Percentiles rank a stretch among this genome's conserved stretches.
These are phyloP conservation scores for Prototheca cutis DNA, from an alignment of 163 green algal genomes.

Conservation along the genomic window DNA sequence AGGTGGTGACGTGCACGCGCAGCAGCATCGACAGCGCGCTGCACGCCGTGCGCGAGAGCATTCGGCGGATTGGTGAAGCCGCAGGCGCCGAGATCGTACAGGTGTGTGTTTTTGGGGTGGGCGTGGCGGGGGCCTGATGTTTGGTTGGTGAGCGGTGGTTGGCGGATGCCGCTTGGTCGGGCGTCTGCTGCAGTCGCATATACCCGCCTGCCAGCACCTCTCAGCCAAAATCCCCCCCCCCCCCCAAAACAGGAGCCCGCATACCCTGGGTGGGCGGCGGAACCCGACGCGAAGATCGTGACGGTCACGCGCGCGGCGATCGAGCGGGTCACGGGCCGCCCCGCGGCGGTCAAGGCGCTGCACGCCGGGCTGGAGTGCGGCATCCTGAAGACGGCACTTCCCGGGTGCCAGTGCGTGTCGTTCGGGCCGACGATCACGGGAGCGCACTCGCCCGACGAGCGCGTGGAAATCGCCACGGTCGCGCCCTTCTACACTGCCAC, in stretches of 20 bases:
- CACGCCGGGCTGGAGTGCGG: constrained; percentile 69
- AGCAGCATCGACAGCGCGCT: constrained; percentile 42
- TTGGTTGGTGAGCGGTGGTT: neutral
- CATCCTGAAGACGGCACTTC: constrained; percentile 54
- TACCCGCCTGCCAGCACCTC: neutral
- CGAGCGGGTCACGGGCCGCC: constrained; percentile 5
- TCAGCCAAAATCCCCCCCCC: neutral
- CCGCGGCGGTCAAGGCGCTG: constrained; percentile 22
- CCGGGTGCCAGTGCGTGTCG: constrained; percentile 43
- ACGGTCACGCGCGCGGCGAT: constrained; percentile 27
- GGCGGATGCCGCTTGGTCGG: neutral
- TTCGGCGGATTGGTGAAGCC: constrained; percentile 23
- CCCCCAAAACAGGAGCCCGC: constrained; percentile 28
- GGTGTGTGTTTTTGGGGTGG: too few species aligned
- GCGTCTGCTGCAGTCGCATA: neutral
- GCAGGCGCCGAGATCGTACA: constrained; percentile 26
- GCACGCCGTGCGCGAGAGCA: constrained; percentile 34
- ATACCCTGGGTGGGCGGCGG: constrained; percentile 67
- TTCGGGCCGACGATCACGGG: constrained; percentile 68
- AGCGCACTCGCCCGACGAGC: constrained; percentile 65
- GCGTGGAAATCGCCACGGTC: constrained; percentile 27
- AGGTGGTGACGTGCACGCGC: constrained; percentile 43
- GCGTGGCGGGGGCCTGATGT: neutral
- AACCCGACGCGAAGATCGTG: constrained; percentile 40
- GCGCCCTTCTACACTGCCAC: constrained; percentile 27